Evolutionary conservation across 306 rosid species (phyloP), one percentile per base, ranked within the genome.

Genomic region (Dicorynia guianensis): DNA sequence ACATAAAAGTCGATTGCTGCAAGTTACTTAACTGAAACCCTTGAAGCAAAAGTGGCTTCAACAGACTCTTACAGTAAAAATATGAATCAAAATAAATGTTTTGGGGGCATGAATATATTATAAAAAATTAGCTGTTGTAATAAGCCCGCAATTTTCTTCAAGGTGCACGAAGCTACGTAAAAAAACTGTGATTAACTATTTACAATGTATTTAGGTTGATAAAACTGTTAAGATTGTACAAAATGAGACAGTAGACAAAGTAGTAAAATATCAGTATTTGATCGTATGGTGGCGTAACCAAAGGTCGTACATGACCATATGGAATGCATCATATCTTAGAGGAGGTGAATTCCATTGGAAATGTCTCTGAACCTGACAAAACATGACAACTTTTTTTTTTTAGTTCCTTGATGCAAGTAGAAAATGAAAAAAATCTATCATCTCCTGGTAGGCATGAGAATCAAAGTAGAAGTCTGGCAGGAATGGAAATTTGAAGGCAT

Each of bases 301-400:
- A 64, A 96, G 97, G 54, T 96, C 97, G 72, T 95, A 92, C 96
- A 92, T 96, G 56, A 92, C 97, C 99, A 92, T 86, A 78, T 96
- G 96, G 78, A 96, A 92, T 71, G 93, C 97, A 85, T 96, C 98
- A 34, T 60, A 82, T 77, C 82, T 87, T 60, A 85, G 38, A 11
- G 99, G 93, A 2, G 98, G 98, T 8, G 99, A 70, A 81, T 95
- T 92, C 99, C 99, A 95, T 43, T 95, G 93, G 81, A 90, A 95
- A 73, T 95, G 99, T 67, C 67, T 89, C 89, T 95, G 99, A 82
- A 90, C 89, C 99, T 95, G 91, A 78, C 57, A 76, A 20, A 56
- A 61, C 63, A 63, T 67, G 70, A 35, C 44, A 35, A 35, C 86
- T 34, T 19, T 69, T 62, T 52, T 30, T 61, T 34, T 78, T 85